These are phyloP conservation scores for Cerrena zonata DNA, from an alignment of 1,284 basidiomycete genomes.

Conservation along the genomic window DNA sequence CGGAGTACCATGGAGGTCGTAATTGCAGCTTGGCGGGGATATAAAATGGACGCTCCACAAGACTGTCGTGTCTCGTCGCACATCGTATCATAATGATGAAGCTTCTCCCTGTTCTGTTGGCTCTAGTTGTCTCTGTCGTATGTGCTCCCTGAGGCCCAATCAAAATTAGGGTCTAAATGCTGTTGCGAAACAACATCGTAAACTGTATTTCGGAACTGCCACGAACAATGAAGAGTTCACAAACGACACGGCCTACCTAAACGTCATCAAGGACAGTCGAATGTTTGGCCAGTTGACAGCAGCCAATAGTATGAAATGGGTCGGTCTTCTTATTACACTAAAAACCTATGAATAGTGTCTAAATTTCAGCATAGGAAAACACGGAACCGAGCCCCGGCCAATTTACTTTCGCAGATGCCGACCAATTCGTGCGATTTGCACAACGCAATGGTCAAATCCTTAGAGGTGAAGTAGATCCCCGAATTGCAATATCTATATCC, in stretches of 20 bases:
- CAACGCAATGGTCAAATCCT: slow-evolving; percentile 36
- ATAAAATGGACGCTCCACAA: no score
- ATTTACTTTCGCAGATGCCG: slow-evolving; percentile 39
- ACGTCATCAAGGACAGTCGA: slow-evolving; percentile 31
- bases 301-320: slow-evolving; percentile 51
- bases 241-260: slow-evolving; percentile 37
- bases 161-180: background rate
- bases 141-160: background rate
- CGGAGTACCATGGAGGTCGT: no score
- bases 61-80: no score
- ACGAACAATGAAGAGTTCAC: slow-evolving; percentile 45
- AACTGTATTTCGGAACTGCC: slow-evolving; percentile 50
- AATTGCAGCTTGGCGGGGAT: no score
- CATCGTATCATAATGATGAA: background rate
- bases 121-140: background rate
- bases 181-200: slow-evolving; percentile 39
- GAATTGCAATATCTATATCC: no score
- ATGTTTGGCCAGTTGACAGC: slow-evolving; percentile 45
- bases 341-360: background rate
- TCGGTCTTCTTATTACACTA: slow-evolving; percentile 11
- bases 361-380: slow-evolving; percentile 30
- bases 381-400: slow-evolving; percentile 42
- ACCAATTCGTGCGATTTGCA: slow-evolving; percentile 38
- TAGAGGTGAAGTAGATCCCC: no score
- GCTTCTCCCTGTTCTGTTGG: background rate